A percentile compares a stretch with the other conserved stretches of the same genome.
phyloP scores from a whole-genome alignment of 176 grass and related monocot genomes.

The Otatea glauca region DNA sequence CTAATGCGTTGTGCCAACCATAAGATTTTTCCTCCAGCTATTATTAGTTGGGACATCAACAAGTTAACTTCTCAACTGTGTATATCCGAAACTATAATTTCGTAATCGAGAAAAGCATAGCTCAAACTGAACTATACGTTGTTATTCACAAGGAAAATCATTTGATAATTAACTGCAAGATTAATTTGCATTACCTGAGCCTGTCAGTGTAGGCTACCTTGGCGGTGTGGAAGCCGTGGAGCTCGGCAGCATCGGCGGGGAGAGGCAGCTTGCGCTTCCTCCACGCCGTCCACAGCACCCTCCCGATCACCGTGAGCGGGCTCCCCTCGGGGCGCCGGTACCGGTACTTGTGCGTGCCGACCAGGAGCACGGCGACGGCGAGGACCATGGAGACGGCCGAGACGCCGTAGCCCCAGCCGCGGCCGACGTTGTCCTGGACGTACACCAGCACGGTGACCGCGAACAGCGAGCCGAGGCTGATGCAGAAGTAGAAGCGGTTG shows the following conservation, averaged over 20 bases:
- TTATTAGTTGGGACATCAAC: background rate
- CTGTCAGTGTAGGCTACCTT: constrained; percentile 61
- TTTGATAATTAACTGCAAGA: too few species aligned
- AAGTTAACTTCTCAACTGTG: background rate
- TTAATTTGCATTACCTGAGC: constrained; percentile 53
- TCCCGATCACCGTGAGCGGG: constrained; percentile 55
- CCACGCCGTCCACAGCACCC: constrained; percentile 60
- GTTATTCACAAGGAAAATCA: background rate
- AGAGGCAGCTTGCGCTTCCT: constrained; percentile 45
- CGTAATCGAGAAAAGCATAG: background rate
- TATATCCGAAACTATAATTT: constrained; percentile 3
- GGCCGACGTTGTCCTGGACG: constrained; percentile 66
- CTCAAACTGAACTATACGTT: background rate
- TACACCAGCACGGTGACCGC: constrained; percentile 78
- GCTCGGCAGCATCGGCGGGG: constrained; percentile 42
- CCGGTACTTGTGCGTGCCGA: constrained; percentile 56
- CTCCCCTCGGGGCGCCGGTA: constrained; percentile 60
- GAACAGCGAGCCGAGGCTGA: constrained; percentile 75
- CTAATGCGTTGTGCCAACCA: background rate
- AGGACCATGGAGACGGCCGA: constrained; percentile 55
- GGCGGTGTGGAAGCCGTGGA: constrained; percentile 50
- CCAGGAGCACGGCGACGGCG: constrained; percentile 57
- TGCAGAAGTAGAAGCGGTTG: constrained; percentile 80
- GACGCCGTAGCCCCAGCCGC: constrained; percentile 60
- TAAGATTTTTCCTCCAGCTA: background rate